Conservation (phyloP, 2,329 filamentous ascomycete genomes). For the Ceratocystis ficicola region DNA sequence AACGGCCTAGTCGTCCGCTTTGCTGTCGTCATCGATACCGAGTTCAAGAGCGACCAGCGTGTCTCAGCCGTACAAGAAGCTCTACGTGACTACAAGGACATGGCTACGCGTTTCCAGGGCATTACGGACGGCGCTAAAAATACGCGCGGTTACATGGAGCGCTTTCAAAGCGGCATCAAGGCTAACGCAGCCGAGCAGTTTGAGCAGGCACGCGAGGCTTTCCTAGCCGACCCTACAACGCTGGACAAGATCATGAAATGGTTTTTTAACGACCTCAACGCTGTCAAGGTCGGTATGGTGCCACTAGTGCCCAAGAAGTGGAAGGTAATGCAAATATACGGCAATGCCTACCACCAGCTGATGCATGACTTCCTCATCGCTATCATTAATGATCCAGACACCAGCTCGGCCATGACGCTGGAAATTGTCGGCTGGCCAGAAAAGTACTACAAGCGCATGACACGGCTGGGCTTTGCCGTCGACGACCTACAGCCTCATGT, state of each 20-base stretch:
- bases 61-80: slow-evolving; percentile 87
- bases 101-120: slow-evolving; percentile 84
- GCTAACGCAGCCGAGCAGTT: slow-evolving; percentile 64
- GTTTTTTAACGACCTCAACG: slow-evolving; percentile 97
- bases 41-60: slow-evolving; percentile 91
- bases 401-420: slow-evolving; percentile 77
- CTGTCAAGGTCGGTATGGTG: slow-evolving; percentile 85
- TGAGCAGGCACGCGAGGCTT: slow-evolving; percentile 56
- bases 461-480: slow-evolving; percentile 67
- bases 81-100: slow-evolving; percentile 87
- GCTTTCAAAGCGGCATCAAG: slow-evolving; percentile 73
- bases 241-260: slow-evolving; percentile 84
- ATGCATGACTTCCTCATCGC: slow-evolving; percentile 90
- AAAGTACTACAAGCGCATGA: slow-evolving; percentile 94
- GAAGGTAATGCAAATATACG: slow-evolving; percentile 87
- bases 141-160: slow-evolving; percentile 90
- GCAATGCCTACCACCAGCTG: slow-evolving; percentile 76
- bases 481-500: slow-evolving; percentile 73
- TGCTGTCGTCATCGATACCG: slow-evolving; percentile 83
- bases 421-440: slow-evolving; percentile 91
- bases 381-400: slow-evolving; percentile 70
- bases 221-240: slow-evolving; percentile 68
- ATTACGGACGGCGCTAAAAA: slow-evolving; percentile 90
- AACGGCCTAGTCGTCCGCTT: slow-evolving; percentile 81
- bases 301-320: slow-evolving; percentile 89